Evolutionary conservation across 1,284 basidiomycete genomes (phyloP).

Genomic region (Calocybe gambosa): DNA sequence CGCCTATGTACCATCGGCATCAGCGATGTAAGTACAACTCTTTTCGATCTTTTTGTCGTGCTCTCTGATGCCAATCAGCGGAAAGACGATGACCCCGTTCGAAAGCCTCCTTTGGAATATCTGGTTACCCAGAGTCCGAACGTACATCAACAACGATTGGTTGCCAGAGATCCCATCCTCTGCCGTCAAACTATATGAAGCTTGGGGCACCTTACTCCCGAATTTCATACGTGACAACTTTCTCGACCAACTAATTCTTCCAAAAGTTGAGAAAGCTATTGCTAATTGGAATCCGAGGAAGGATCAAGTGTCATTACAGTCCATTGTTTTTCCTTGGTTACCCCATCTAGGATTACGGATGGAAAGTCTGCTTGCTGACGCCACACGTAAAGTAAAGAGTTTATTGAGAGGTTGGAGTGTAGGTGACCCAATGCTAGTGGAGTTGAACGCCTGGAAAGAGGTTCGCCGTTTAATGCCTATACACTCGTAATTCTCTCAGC

Average conservation of each 20-base stretch:
- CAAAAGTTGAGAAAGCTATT: slow-evolving; percentile 85
- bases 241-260: slow-evolving; percentile 91
- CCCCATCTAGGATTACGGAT: slow-evolving; percentile 78
- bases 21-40: slow-evolving; percentile 30
- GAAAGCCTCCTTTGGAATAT: slow-evolving; percentile 91
- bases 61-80: slow-evolving; percentile 26
- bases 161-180: slow-evolving; percentile 65
- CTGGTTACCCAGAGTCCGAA: slow-evolving; percentile 93
- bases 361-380: slow-evolving; percentile 78
- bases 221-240: slow-evolving; percentile 92
- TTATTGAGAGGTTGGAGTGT: slow-evolving; percentile 75
- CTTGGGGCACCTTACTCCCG: slow-evolving; percentile 85
- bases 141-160: slow-evolving; percentile 93
- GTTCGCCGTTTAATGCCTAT: slow-evolving; percentile 39
- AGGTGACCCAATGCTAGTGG: slow-evolving; percentile 70
- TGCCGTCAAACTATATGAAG: slow-evolving; percentile 80
- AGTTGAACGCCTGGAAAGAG: slow-evolving; percentile 76
- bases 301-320: slow-evolving; percentile 58
- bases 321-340: slow-evolving; percentile 94
- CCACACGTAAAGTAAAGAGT: slow-evolving; percentile 78
- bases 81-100: slow-evolving; percentile 86
- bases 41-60: slow-evolving; percentile 1
- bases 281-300: slow-evolving; percentile 72
- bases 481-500: too few species aligned
- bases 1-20: slow-evolving; percentile 23